Base-by-base conservation (phyloP, 345 rosid genomes). In the Microthlaspi erraticum region DNA sequence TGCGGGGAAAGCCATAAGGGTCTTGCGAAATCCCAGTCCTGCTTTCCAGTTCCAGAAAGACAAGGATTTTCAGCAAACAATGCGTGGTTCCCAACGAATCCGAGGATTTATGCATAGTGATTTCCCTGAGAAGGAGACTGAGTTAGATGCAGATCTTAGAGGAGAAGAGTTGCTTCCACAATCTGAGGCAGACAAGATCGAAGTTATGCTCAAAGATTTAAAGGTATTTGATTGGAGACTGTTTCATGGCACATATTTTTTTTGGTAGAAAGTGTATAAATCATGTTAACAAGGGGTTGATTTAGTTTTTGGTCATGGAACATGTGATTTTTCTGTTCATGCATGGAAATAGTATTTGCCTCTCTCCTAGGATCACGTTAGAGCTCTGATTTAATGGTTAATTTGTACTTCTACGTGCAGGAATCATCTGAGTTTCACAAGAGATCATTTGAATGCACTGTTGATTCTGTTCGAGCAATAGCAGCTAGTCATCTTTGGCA, bases 401-500 rank as follows among this genome's bases (percentile, higher is more conserved):
- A 42, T 9, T 36, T 72, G 19, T 23, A 36, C 48, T 60, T 42
- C 59, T 69, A 12, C 65, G 34, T 78, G 79, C 77, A 91, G 99
- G 95, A 94, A 75, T 81, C 90, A 63, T 88, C 94, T 50, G 98
- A 89, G 76, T 94, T 94, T 82, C 95, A 86, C 86, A 91, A 87
- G 82, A 86, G 97, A 75, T 86, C 87, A 50, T 94, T 94, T 76
- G 97, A 94, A 78, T 83, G 74, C 76, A 87, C 90, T 29, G 79
- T 91, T 55, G 97, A 89, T 81, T 86, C 95, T 55, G 88, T 91
- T 72, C 87, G 93, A 51, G 93, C 97, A 66, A 81, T 91, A 66
- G 97, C 99, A 53, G 99, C 97, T 53, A 82, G 97, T 79, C 97
- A 91, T 88, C 97, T 94, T 76, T 94, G 99, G 99, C 99, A 91